A percentile compares a stretch with the other conserved stretches of the same genome.
Conservation (phyloP, 2,329 filamentous ascomycete genomes). For the Blumeria hordei region DNA sequence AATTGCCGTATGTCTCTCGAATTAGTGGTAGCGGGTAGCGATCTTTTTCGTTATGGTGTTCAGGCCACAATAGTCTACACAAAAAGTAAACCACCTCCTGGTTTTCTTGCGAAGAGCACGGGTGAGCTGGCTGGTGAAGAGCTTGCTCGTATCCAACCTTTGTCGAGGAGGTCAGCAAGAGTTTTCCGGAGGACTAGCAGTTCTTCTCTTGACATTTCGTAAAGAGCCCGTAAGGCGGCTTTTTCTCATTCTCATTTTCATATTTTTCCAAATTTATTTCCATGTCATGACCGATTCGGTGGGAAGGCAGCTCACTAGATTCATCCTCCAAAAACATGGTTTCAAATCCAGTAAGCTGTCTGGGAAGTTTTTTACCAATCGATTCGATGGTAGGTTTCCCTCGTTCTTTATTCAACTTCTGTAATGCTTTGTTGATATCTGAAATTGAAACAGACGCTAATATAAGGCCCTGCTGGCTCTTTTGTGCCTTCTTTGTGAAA, state of each 20-base stretch:
- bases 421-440: neutral
- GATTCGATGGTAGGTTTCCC: neutral
- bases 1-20: too few relatives aligned
- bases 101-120: neutral
- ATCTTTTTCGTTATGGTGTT: too few relatives aligned
- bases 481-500: neutral
- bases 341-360: neutral
- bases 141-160: neutral
- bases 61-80: too few relatives aligned
- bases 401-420: neutral
- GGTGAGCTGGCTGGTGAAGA: neutral
- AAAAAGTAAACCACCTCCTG: neutral
- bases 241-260: neutral
- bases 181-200: neutral
- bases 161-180: neutral
- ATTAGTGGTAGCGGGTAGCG: too few relatives aligned
- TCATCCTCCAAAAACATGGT: neutral
- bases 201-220: neutral
- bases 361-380: neutral
- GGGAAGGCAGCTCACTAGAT: neutral
- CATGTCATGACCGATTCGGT: neutral
- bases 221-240: neutral
- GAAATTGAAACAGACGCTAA: neutral
- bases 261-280: neutral
- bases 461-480: neutral